Conservation (phyloP, 1,139 yeast species). For the Meyerozyma athensensis region DNA sequence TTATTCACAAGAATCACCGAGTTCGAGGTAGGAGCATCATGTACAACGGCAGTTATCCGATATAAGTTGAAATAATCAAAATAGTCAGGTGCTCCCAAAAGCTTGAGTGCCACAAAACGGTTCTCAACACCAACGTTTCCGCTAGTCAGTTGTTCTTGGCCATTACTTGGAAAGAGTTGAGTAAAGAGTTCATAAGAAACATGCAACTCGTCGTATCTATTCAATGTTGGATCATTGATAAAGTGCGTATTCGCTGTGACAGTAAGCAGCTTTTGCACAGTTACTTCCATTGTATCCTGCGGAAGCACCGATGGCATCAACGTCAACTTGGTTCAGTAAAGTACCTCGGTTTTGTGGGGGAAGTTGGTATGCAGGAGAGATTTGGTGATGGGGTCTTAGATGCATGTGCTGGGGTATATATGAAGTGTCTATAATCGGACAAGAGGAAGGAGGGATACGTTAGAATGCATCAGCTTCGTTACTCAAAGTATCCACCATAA, state of each 20-base stretch:
- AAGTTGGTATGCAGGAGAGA: neutral
- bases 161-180: conserved; percentile 26
- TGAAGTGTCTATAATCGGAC: too few relatives aligned
- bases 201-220: conserved; percentile 26
- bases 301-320: conserved; percentile 1
- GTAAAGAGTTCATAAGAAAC: conserved; percentile 32
- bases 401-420: too few relatives aligned
- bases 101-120: conserved; percentile 29
- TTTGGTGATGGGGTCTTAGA: neutral
- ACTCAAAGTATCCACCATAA: too few relatives aligned
- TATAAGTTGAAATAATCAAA: conserved; percentile 33
- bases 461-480: too few relatives aligned
- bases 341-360: conserved; percentile 3
- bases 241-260: conserved; percentile 29
- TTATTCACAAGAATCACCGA: conserved; percentile 37
- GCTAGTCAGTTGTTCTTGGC: conserved; percentile 8
- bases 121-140: conserved; percentile 9
- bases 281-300: neutral
- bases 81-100: conserved; percentile 43
- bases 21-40: conserved; percentile 15
- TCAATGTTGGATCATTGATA: conserved; percentile 26
- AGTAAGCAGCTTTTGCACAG: conserved; percentile 13
- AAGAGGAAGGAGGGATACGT: too few relatives aligned
- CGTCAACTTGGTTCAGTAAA: neutral
- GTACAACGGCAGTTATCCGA: conserved; percentile 29